Conservation (phyloP, 2,329 filamentous ascomycete genomes). For the Mycosphaerella sp. region DNA sequence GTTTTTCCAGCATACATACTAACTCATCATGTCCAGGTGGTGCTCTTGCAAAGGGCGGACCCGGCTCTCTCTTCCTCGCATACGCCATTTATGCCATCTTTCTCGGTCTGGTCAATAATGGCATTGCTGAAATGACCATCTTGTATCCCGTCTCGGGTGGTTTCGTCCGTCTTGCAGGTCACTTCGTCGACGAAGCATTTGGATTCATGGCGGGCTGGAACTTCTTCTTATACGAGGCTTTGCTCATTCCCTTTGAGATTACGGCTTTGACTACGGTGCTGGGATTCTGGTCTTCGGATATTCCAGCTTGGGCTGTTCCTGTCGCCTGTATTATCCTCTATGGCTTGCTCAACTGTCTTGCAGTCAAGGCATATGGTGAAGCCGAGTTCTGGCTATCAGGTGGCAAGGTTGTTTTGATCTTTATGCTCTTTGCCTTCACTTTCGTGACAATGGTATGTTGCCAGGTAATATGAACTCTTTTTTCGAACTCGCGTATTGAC, state of each 20-base stretch:
- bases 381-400: slow-evolving; percentile 50
- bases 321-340: slow-evolving; percentile 36
- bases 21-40: slow-evolving; percentile 19
- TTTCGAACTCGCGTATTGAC: neutral
- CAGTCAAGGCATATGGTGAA: slow-evolving; percentile 43
- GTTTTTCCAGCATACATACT: neutral
- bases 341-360: slow-evolving; percentile 37
- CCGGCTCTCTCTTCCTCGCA: slow-evolving; percentile 20
- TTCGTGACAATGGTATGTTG: slow-evolving; percentile 32
- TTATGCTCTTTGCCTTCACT: slow-evolving; percentile 29
- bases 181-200: slow-evolving; percentile 60
- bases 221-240: slow-evolving; percentile 47
- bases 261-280: slow-evolving; percentile 40
- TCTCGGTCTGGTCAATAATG: slow-evolving; percentile 57
- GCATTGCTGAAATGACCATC: slow-evolving; percentile 54
- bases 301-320: slow-evolving; percentile 39
- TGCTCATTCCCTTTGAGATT: slow-evolving; percentile 50
- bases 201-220: slow-evolving; percentile 49
- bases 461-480: neutral
- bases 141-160: slow-evolving; percentile 28
- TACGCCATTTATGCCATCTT: slow-evolving; percentile 40
- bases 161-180: slow-evolving; percentile 58
- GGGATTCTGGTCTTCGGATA: slow-evolving; percentile 41
- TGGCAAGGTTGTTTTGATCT: slow-evolving; percentile 34
- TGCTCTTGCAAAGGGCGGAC: slow-evolving; percentile 45